Evolutionary conservation across 2,329 filamentous ascomycete genomes (phyloP).

Genomic region (Pseudocercospora vitis): DNA sequence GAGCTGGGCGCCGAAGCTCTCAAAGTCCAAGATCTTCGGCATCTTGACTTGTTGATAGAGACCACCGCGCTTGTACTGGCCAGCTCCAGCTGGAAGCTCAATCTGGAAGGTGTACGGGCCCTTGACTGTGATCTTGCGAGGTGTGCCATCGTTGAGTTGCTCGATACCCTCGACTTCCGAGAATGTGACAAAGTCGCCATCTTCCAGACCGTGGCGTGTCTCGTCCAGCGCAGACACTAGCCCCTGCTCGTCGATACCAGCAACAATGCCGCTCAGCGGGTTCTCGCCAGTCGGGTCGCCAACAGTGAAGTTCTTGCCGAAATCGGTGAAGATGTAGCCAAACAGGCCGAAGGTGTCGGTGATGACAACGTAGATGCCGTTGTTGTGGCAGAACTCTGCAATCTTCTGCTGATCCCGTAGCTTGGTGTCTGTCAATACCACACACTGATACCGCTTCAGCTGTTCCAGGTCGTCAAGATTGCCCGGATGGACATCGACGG

Average conservation of each 20-base stretch:
- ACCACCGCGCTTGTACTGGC: conserved; percentile 83
- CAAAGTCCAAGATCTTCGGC: conserved; percentile 90
- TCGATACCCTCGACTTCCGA: conserved; percentile 93
- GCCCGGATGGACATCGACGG: conserved; percentile 70
- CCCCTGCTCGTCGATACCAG: conserved; percentile 83
- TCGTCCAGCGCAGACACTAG: conserved; percentile 92
- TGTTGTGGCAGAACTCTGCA: conserved; percentile 89
- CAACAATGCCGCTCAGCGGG: conserved; percentile 82
- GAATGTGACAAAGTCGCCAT: conserved; percentile 95
- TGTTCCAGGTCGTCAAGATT: conserved; percentile 70
- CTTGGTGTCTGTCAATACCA: conserved; percentile 84
- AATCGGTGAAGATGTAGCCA: conserved; percentile 94
- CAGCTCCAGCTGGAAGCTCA: conserved; percentile 83
- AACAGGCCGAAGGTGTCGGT: conserved; percentile 92
- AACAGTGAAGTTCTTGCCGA: conserved; percentile 89
- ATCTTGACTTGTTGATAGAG: conserved; percentile 97
- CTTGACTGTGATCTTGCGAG: conserved; percentile 89
- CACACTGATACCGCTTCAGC: conserved; percentile 86
- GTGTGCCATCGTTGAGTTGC: conserved; percentile 75
- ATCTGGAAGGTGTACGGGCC: conserved; percentile 96
- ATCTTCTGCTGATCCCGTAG: conserved; percentile 79
- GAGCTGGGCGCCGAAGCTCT: conserved; percentile 72
- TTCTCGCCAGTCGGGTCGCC: conserved; percentile 90
- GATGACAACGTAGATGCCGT: conserved; percentile 86
- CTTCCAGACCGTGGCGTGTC: conserved; percentile 89